These are phyloP conservation scores for Colletotrichum aenigma DNA, from an alignment of 2,329 filamentous ascomycete species.

Conservation along the genomic window DNA sequence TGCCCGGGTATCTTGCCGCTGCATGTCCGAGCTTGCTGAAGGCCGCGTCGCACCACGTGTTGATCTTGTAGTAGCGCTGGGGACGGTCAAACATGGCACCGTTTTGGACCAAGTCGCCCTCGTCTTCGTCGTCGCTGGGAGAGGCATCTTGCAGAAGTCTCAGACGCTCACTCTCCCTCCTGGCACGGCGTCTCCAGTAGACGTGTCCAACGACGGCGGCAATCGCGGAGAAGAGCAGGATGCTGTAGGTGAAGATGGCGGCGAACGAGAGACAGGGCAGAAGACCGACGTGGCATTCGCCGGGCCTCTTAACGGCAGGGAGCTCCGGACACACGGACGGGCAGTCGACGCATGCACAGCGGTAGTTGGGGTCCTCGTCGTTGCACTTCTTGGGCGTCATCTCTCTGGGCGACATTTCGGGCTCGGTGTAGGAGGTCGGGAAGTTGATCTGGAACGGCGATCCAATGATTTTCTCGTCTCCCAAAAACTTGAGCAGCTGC, in stretches of 20 bases:
- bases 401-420: constrained; percentile 72
- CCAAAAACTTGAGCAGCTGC: constrained; percentile 87
- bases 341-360: constrained; percentile 94
- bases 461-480: constrained; percentile 87
- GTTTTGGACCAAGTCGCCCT: constrained; percentile 81
- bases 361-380: constrained; percentile 81
- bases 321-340: constrained; percentile 83
- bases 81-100: constrained; percentile 80
- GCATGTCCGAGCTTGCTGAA: constrained; percentile 82
- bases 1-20: constrained; percentile 81
- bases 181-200: constrained; percentile 74
- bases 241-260: constrained; percentile 83
- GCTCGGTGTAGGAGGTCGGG: constrained; percentile 64
- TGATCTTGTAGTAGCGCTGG: constrained; percentile 80
- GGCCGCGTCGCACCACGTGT: constrained; percentile 78
- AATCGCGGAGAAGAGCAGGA: constrained; percentile 72
- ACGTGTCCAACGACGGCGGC: constrained; percentile 74
- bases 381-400: constrained; percentile 87
- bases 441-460: constrained; percentile 99
- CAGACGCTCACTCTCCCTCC: constrained; percentile 80
- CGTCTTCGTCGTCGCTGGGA: constrained; percentile 91
- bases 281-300: constrained; percentile 80
- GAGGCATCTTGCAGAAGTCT: constrained; percentile 83
- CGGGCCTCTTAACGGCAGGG: constrained; percentile 71
- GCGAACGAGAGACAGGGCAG: constrained; percentile 95